Evolutionary conservation across 2,329 filamentous ascomycete genomes (phyloP).

Genomic region (Claviceps sp.): DNA sequence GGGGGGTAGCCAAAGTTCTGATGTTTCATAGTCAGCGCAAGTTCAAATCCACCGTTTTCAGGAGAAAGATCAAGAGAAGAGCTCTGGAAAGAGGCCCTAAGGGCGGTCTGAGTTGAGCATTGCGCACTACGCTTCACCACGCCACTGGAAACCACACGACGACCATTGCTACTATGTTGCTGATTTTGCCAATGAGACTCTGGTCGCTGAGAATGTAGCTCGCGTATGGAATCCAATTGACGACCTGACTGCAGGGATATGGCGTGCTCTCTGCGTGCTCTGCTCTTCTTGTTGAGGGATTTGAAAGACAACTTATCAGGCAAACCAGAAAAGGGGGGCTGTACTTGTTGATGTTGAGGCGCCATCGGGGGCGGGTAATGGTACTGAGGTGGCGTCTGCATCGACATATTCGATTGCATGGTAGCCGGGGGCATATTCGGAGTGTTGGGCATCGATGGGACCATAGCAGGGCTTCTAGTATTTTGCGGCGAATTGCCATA

Average conservation of each 20-base stretch:
- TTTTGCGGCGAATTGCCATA: constrained; percentile 52
- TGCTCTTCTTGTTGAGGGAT: constrained; percentile 31
- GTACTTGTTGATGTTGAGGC: constrained; percentile 49
- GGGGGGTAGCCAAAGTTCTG: constrained; percentile 51
- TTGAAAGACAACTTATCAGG: constrained; percentile 25
- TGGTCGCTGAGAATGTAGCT: constrained; percentile 29
- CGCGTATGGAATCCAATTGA: constrained; percentile 24
- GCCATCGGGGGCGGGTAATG: constrained; percentile 46
- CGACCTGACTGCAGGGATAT: constrained; percentile 28
- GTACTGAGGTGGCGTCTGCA: constrained; percentile 49
- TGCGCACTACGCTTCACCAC: constrained; percentile 1
- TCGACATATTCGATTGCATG: constrained; percentile 45
- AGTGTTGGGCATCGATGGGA: constrained; percentile 52
- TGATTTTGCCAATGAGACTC: constrained; percentile 21
- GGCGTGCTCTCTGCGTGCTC: constrained; percentile 32
- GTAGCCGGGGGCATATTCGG: constrained; percentile 53
- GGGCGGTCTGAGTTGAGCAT: constrained; percentile 1
- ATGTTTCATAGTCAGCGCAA: constrained; percentile 54
- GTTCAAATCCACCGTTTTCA: constrained; percentile 57
- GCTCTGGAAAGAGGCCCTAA: constrained; percentile 5
- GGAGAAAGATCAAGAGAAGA: constrained; percentile 49
- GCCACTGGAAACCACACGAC: constrained; percentile 11
- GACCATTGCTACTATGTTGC: constrained; percentile 9
- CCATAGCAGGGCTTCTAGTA: constrained; percentile 50
- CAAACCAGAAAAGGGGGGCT: constrained; percentile 27